phyloP scores from a whole-genome alignment of 805 yeast species.

The Metschnikowia colocasiae region DNA sequence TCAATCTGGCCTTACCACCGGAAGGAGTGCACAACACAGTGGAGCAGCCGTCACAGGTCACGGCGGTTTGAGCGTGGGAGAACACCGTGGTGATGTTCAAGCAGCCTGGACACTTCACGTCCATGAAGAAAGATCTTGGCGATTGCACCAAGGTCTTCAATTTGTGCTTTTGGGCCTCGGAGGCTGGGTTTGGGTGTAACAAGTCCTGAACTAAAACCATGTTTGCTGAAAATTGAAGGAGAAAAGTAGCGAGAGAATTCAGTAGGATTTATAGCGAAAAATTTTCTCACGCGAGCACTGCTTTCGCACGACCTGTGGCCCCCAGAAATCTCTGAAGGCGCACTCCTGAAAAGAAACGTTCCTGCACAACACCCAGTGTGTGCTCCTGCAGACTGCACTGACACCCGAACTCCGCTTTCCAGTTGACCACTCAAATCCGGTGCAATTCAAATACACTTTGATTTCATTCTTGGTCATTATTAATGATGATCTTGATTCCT shows the following conservation, averaged over 20 bases:
- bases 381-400: neutral
- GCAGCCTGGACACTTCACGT: constrained; percentile 99
- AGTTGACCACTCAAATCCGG: neutral
- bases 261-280: constrained; percentile 3
- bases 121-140: constrained; percentile 99
- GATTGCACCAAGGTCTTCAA: constrained; percentile 94
- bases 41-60: constrained; percentile 97
- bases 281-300: constrained; percentile 12
- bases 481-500: too few species aligned
- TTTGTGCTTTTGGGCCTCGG: constrained; percentile 97
- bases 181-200: constrained; percentile 93
- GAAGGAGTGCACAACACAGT: constrained; percentile 98
- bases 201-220: constrained; percentile 98
- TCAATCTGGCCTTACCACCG: constrained; percentile 99
- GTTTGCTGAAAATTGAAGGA: constrained; percentile 5
- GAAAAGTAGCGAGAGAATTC: neutral
- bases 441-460: neutral
- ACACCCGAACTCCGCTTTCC: neutral
- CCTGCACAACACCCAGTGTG: neutral
- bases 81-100: constrained; percentile 98
- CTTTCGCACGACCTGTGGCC: constrained; percentile 9
- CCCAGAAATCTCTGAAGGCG: neutral
- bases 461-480: too few species aligned
- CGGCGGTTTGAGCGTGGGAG: constrained; percentile 99
- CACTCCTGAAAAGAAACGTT: neutral